Percentiles rank a stretch among this genome's conserved stretches.
Evolutionary conservation across 352 stramenopile species (phyloP).

Genomic region (Globisporangium apiculatum): DNA sequence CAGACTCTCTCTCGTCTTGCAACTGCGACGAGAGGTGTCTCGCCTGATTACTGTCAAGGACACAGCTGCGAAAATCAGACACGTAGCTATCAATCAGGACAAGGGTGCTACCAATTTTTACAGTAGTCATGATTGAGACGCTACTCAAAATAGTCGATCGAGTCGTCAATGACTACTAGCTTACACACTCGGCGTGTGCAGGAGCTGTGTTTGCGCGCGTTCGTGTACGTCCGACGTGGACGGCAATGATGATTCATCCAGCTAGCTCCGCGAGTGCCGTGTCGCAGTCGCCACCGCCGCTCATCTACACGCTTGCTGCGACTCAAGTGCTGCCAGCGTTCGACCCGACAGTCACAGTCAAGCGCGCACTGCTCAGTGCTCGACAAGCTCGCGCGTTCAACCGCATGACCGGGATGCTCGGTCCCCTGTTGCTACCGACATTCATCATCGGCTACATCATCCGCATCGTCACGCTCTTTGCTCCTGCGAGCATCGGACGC

Average conservation of each 20-base stretch:
- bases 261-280: neutral
- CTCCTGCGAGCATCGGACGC: neutral
- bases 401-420: neutral
- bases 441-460: conserved; percentile 5
- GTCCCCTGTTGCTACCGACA: neutral
- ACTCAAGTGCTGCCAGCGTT: conserved; percentile 6
- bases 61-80: too few species aligned
- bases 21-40: too few species aligned
- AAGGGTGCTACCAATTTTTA: too few species aligned
- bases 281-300: neutral
- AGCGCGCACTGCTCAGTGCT: neutral
- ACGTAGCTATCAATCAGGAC: too few species aligned
- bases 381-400: conserved; percentile 3
- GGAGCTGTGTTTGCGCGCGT: neutral
- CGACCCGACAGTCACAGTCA: conserved; percentile 7
- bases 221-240: neutral
- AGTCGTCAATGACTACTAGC: too few species aligned
- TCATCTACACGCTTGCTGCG: conserved; percentile 8
- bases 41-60: too few species aligned
- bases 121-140: too few species aligned
- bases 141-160: too few species aligned
- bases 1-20: too few species aligned
- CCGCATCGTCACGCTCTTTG: conserved; percentile 1
- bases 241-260: conserved; percentile 6
- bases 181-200: neutral